Conservation (phyloP, 2,329 filamentous ascomycete genomes). For the Talaromyces pinophilus region DNA sequence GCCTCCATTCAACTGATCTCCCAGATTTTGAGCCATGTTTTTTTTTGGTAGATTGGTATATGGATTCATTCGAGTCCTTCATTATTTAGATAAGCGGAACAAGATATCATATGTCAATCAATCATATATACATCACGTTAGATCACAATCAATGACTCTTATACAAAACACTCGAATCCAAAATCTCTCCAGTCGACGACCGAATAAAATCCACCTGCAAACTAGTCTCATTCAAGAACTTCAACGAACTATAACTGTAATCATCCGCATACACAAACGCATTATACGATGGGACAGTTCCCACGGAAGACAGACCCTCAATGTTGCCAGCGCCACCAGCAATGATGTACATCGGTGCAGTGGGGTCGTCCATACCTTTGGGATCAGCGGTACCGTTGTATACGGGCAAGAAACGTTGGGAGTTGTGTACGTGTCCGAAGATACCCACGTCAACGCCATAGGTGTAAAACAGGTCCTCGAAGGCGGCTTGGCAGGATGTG, state of each 20-base stretch:
- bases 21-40: background rate
- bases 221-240: slow-evolving; percentile 49
- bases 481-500: slow-evolving; percentile 52
- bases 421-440: slow-evolving; percentile 62
- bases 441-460: slow-evolving; percentile 61
- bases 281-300: slow-evolving; percentile 47
- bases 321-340: slow-evolving; percentile 60
- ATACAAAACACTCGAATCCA: slow-evolving; percentile 53
- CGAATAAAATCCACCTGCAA: slow-evolving; percentile 55
- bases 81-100: background rate
- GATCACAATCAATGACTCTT: slow-evolving; percentile 46
- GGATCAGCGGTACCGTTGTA: slow-evolving; percentile 42
- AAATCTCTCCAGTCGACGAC: slow-evolving; percentile 50
- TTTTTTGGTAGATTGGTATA: background rate
- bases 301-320: slow-evolving; percentile 52
- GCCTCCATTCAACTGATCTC: too few relatives aligned
- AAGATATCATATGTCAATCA: background rate
- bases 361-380: slow-evolving; percentile 52
- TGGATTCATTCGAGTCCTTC: background rate
- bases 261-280: slow-evolving; percentile 36
- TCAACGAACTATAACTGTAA: slow-evolving; percentile 55
- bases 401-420: slow-evolving; percentile 51
- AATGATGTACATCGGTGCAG: slow-evolving; percentile 58
- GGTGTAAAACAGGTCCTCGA: slow-evolving; percentile 56
- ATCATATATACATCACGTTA: background rate